phyloP scores from a whole-genome alignment of 2,329 filamentous ascomycete species.

The Neodidymelliopsis sp. region DNA sequence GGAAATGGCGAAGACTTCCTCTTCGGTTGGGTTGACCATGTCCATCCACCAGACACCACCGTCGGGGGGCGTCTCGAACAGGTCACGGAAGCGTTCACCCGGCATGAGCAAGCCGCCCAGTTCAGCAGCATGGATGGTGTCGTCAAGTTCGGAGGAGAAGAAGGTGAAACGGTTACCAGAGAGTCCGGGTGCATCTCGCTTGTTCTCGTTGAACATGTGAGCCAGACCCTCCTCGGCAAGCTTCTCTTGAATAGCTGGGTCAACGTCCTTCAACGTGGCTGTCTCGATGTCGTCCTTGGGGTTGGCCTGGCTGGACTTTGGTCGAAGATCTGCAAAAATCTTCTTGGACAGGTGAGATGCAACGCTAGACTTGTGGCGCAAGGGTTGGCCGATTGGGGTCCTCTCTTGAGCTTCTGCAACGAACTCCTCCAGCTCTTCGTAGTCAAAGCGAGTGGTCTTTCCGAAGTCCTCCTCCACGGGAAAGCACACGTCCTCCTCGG shows the following conservation, averaged over 20 bases:
- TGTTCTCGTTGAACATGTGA: constrained; percentile 45
- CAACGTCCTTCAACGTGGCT: constrained; percentile 37
- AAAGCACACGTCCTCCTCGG: constrained; percentile 89
- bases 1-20: constrained; percentile 86
- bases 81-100: constrained; percentile 85
- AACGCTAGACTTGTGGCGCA: constrained; percentile 48
- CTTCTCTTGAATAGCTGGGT: constrained; percentile 54
- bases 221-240: constrained; percentile 47
- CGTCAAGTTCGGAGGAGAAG: constrained; percentile 94
- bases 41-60: constrained; percentile 99
- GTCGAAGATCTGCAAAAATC: constrained; percentile 69
- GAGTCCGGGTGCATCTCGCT: constrained; percentile 52
- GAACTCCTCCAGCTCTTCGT: constrained; percentile 92
- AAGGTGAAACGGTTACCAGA: constrained; percentile 86
- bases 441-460: constrained; percentile 84
- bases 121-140: constrained; percentile 88
- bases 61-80: constrained; percentile 75
- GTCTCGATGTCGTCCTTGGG: constrained; percentile 48
- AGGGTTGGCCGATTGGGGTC: constrained; percentile 54
- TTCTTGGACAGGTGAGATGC: constrained; percentile 57
- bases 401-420: constrained; percentile 67
- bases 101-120: constrained; percentile 88
- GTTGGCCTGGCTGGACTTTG: constrained; percentile 46
- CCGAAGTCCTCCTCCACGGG: constrained; percentile 75
- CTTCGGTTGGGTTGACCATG: constrained; percentile 86